Conservation (phyloP, 129 eudicot species). For the Chrysanthemum makinoi region DNA sequence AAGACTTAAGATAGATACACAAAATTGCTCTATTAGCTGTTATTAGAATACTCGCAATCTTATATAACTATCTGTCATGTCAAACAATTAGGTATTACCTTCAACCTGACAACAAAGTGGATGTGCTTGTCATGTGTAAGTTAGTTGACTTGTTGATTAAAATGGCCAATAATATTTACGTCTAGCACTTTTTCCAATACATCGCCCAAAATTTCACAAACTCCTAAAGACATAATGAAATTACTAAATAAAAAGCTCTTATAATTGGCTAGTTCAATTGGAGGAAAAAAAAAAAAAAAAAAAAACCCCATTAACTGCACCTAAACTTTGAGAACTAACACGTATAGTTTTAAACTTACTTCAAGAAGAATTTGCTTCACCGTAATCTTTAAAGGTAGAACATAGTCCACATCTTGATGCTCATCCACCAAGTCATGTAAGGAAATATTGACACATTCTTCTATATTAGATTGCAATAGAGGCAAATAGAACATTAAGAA, state of each 20-base stretch:
- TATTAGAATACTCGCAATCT: too few species aligned
- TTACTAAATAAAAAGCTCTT: background rate
- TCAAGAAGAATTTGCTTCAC: conserved; percentile 69
- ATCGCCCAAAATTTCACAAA: background rate
- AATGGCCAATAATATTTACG: too few species aligned
- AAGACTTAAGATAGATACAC: too few species aligned
- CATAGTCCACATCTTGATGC: conserved; percentile 46
- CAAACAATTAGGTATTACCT: too few species aligned
- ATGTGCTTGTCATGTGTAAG: too few species aligned
- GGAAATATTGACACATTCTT: too few species aligned
- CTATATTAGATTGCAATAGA: conserved; percentile 33
- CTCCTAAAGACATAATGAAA: background rate
- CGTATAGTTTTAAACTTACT: conserved; percentile 26
- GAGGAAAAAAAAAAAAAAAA: background rate
- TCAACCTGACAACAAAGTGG: too few species aligned
- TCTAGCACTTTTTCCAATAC: background rate
- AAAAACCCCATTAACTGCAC: background rate
- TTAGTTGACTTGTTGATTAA: too few species aligned
- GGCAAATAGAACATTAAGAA: conserved; percentile 82
- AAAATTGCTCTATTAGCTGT: too few species aligned
- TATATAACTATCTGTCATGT: too few species aligned
- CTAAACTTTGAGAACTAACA: background rate
- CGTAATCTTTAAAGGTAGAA: conserved; percentile 71
- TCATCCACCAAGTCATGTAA: background rate
- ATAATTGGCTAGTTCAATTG: background rate